Evolutionary conservation across 139 green algal species (phyloP).

Genomic region (Chlorella ohadii): DNA sequence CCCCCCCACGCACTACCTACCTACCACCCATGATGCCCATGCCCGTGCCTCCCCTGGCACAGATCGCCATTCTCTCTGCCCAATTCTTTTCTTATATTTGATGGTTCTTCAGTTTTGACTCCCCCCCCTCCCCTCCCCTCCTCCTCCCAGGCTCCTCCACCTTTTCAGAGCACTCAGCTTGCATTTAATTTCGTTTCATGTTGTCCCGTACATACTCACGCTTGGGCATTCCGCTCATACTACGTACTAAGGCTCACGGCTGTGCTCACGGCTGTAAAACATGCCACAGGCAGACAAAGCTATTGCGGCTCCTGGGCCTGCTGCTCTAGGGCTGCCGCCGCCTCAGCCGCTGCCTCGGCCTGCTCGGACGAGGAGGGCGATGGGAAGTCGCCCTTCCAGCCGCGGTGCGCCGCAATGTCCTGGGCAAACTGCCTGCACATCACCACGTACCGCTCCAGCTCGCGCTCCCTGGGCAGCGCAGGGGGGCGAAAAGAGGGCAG

Average conservation of each 20-base stretch:
- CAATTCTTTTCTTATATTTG: neutral
- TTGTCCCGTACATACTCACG: too few species aligned
- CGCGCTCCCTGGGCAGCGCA: neutral
- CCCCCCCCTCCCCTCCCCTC: neutral
- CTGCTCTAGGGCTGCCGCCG: neutral
- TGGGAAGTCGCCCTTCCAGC: slow-evolving; percentile 19
- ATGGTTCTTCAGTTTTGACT: neutral
- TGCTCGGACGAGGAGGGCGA: neutral
- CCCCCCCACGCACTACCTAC: neutral
- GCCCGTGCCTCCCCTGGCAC: too few species aligned
- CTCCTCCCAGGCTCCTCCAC: neutral
- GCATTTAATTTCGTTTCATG: too few species aligned
- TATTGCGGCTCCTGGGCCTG: neutral
- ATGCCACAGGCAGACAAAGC: too few species aligned
- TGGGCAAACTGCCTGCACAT: slow-evolving; percentile 45
- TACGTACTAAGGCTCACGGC: too few species aligned
- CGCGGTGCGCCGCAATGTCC: slow-evolving; percentile 31
- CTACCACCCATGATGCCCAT: too few species aligned
- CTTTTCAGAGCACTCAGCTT: too few species aligned
- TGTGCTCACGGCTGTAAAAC: too few species aligned
- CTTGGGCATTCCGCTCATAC: too few species aligned
- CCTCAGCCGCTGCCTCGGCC: neutral
- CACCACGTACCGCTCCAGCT: slow-evolving; percentile 48
- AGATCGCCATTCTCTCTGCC: too few species aligned
- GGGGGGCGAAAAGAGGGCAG: too few species aligned